phyloP scores from a whole-genome alignment of 2,329 filamentous ascomycete genomes.

The Pseudopithomyces maydicus region DNA sequence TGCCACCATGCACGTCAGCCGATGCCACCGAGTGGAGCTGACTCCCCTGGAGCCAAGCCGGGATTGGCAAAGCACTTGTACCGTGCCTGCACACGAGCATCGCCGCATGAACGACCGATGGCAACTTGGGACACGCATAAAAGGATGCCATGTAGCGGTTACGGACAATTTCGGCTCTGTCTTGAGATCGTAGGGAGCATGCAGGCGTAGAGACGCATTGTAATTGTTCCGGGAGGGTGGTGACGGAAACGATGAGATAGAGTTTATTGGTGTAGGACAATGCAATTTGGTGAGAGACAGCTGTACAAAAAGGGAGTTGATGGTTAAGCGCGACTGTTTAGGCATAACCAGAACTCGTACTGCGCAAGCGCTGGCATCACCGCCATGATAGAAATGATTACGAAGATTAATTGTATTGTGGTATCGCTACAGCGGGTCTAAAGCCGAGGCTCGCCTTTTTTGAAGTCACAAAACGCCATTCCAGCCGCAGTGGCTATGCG shows the following conservation, averaged over 20 bases:
- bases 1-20: conserved; percentile 10
- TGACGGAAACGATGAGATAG: too few species aligned
- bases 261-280: too few species aligned
- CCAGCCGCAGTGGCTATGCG: conserved; percentile 6
- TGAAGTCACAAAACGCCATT: conserved; percentile 1
- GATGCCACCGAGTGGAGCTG: conserved; percentile 5
- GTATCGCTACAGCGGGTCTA: background rate
- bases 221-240: too few species aligned
- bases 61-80: background rate
- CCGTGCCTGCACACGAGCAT: background rate
- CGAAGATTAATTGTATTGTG: conserved; percentile 9
- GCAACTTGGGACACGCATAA: background rate
- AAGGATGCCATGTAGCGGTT: background rate
- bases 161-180: background rate
- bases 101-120: background rate
- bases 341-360: too few species aligned
- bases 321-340: too few species aligned
- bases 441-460: conserved; percentile 3
- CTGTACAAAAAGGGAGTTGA: too few species aligned
- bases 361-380: background rate
- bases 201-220: too few species aligned
- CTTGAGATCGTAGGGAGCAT: background rate
- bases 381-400: background rate
- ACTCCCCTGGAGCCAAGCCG: conserved; percentile 10
- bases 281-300: too few species aligned